Evolutionary conservation across 2,329 filamentous ascomycete genomes (phyloP).

Genomic region (Fusarium udum): DNA sequence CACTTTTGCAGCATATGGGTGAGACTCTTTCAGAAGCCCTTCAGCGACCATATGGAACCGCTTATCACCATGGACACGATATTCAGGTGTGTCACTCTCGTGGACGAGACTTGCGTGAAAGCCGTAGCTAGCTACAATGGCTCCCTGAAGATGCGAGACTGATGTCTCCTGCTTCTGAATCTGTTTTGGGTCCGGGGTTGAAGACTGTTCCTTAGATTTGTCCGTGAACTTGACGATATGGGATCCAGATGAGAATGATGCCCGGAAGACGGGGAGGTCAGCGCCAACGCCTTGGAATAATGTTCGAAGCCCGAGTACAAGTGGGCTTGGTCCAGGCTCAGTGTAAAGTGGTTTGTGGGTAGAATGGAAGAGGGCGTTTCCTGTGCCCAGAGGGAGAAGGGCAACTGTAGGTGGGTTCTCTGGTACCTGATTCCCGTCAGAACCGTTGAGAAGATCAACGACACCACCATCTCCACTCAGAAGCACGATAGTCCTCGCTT

Average conservation of each 20-base stretch:
- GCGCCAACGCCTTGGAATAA: conserved; percentile 66
- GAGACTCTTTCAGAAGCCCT: conserved; percentile 70
- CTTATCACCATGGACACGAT: conserved; percentile 78
- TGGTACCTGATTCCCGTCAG: conserved; percentile 37
- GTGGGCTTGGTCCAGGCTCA: conserved; percentile 49
- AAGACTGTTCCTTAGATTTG: conserved; percentile 5
- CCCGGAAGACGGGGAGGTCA: conserved; percentile 70
- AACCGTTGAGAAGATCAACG: conserved; percentile 81
- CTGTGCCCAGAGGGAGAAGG: conserved; percentile 70
- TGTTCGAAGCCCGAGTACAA: conserved; percentile 63
- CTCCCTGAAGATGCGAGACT: conserved; percentile 68
- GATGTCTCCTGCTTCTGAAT: conserved; percentile 45
- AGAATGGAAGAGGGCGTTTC: conserved; percentile 72
- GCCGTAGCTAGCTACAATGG: conserved; percentile 89
- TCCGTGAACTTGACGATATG: conserved; percentile 54
- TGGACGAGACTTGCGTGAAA: conserved; percentile 90
- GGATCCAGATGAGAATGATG: conserved; percentile 68
- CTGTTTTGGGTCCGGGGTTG: conserved; percentile 5
- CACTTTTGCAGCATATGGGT: conserved; percentile 60
- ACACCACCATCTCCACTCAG: conserved; percentile 90
- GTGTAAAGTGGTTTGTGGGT: conserved; percentile 67
- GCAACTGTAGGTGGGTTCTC: conserved; percentile 55
- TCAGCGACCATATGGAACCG: conserved; percentile 87
- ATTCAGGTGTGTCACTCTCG: conserved; percentile 86
- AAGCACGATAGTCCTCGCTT: conserved; percentile 70